Base-by-base conservation (phyloP, 306 rosid genomes). In the Cucumis sativus region DNA sequence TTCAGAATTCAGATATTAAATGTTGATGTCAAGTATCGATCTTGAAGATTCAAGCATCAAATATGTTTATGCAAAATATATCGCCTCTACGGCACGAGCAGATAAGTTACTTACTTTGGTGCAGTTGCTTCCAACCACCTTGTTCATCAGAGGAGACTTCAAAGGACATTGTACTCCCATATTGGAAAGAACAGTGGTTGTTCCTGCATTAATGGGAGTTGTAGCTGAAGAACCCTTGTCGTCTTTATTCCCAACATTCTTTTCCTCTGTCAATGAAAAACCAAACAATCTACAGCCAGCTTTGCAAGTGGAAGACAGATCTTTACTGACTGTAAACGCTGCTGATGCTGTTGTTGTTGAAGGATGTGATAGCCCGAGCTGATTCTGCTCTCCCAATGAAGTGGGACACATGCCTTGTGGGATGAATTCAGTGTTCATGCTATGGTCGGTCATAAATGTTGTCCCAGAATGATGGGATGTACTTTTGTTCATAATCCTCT, bases 261-360 rank as follows among this genome's bases (percentile, higher is more conserved):
- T 69, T 74, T 82, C 96, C 67, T 91, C 93, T 0, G 91, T 92
- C 80, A 96, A 84, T 51, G 97, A 91, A 82, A 96, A 96, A 25
- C 99, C 99, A 58, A 96, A 96, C 47, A 96, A 96, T 67, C 90
- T 92, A 84, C 99, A 96, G 87, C 89, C 88, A 78, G 85, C 79
- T 79, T 92, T 95, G 84, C 89, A 84, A 2, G 96, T 76, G 9
- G 93, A 76, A 77, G 79, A 83, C 80, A 86, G 43, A 59, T 93
- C 91, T 70, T 88, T 85, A 71, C 70, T 77, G 70, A 85, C 89
- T 55, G 90, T 76, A 47, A 72, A 23, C 3, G 79, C 84, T 52
- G 79, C 83, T 49, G 78, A 65, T 47, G 61, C 16, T 72, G 62
- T 30, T 30, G 77, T 28, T 51, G 77, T 25, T 9, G 62, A 28